These are phyloP conservation scores for Aspergillus cejpii DNA, from an alignment of 2,329 filamentous ascomycete genomes.

Conservation along the genomic window DNA sequence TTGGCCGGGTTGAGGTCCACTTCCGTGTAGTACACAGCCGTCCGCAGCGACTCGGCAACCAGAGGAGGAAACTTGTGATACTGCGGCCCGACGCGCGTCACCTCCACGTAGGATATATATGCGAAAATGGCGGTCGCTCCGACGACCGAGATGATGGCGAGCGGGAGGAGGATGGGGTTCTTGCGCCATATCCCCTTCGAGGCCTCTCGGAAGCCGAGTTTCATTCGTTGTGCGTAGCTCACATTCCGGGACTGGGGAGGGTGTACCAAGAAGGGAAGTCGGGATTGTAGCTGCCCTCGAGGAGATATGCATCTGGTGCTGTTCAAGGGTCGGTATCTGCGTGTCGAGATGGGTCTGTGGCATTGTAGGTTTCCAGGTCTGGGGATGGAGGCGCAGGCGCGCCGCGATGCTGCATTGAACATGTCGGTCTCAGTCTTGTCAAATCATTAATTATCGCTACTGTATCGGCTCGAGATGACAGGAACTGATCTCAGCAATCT, in stretches of 20 bases:
- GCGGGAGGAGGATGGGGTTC: constrained; percentile 38
- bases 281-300: neutral
- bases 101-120: constrained; percentile 41
- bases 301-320: constrained; percentile 2
- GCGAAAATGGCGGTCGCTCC: constrained; percentile 32
- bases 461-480: too few relatives aligned
- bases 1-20: constrained; percentile 65
- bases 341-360: constrained; percentile 13
- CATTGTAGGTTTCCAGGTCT: constrained; percentile 11
- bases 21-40: constrained; percentile 81
- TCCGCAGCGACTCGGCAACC: constrained; percentile 59
- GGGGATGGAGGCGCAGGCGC: constrained; percentile 22
- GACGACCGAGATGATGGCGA: constrained; percentile 37
- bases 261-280: neutral
- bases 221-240: constrained; percentile 27
- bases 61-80: constrained; percentile 41
- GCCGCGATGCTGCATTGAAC: constrained; percentile 26
- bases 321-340: constrained; percentile 4
- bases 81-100: constrained; percentile 37
- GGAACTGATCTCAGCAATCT: neutral
- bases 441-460: neutral
- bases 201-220: constrained; percentile 31
- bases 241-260: constrained; percentile 19
- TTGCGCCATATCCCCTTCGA: constrained; percentile 39
- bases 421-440: constrained; percentile 12